These are phyloP conservation scores for Oryza longistaminata DNA, from an alignment of 176 grass and related monocot genomes.

Conservation along the genomic window DNA sequence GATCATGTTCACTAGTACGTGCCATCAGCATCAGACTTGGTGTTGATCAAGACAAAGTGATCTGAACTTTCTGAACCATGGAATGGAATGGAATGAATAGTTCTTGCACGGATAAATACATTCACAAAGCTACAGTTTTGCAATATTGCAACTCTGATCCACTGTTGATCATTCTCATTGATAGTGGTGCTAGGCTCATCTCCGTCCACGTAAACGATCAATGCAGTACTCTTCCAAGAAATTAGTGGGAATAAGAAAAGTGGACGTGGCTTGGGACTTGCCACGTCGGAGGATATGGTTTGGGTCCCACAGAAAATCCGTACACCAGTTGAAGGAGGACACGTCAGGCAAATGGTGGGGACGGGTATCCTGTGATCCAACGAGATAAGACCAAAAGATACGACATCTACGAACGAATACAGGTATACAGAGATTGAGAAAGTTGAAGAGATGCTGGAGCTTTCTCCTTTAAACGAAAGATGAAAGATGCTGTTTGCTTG, in stretches of 20 bases:
- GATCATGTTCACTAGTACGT: too few relatives aligned
- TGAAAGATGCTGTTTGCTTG: too few relatives aligned
- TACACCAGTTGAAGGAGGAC: constrained; percentile 8
- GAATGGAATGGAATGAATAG: not conserved
- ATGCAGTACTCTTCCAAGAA: too few relatives aligned
- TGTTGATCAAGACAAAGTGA: not conserved
- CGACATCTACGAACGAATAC: not conserved
- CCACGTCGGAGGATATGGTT: constrained; percentile 40
- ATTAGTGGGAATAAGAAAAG: not conserved
- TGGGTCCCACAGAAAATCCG: constrained; percentile 11
- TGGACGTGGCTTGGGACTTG: not conserved
- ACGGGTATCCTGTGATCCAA: not conserved
- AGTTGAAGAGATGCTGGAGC: too few relatives aligned
- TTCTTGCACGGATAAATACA: not conserved
- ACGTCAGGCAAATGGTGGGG: constrained; percentile 1
- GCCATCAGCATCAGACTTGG: too few relatives aligned
- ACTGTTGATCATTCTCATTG: not conserved
- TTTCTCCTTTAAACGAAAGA: too few relatives aligned
- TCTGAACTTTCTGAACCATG: not conserved
- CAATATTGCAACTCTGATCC: not conserved
- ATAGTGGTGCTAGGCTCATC: not conserved
- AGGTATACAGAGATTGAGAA: too few relatives aligned
- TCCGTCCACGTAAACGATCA: not conserved
- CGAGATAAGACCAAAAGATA: constrained; percentile 10
- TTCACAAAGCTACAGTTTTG: not conserved